Evolutionary conservation across 164 flowering plant species (phyloP).

Genomic region (Liriodendron chinense): DNA sequence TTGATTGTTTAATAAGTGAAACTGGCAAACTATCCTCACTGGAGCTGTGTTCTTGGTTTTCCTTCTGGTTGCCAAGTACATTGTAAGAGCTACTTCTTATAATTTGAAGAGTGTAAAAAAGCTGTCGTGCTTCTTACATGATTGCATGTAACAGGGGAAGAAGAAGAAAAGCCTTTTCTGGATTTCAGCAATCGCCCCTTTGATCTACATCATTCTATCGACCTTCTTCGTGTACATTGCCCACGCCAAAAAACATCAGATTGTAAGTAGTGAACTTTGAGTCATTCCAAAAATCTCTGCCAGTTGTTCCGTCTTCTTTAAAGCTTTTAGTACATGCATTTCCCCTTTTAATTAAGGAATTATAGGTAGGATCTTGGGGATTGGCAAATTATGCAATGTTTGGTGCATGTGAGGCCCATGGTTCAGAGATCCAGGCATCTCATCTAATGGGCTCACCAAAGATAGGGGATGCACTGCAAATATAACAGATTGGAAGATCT

Average conservation of each 20-base stretch:
- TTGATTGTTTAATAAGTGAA: constrained; percentile 92
- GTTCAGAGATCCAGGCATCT: background rate
- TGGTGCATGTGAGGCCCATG: background rate
- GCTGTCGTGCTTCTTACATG: constrained; percentile 7
- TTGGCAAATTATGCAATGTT: too few relatives aligned
- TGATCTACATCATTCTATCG: constrained; percentile 73
- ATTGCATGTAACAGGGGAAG: constrained; percentile 60
- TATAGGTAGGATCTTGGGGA: background rate
- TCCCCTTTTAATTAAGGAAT: background rate
- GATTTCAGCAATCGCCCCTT: constrained; percentile 89
- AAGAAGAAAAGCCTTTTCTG: constrained; percentile 79
- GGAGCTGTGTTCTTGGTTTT: constrained; percentile 62
- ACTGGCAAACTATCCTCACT: constrained; percentile 86
- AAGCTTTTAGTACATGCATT: background rate
- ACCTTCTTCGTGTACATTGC: constrained; percentile 83
- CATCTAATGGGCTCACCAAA: background rate
- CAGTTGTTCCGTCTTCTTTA: background rate
- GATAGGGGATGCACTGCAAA: background rate
- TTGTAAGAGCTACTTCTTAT: constrained; percentile 23
- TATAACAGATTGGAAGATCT: background rate
- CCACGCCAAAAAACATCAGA: constrained; percentile 63
- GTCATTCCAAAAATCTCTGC: background rate
- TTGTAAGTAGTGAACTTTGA: constrained; percentile 46
- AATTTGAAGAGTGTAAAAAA: background rate
- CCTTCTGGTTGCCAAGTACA: constrained; percentile 61